These are phyloP conservation scores for Wickerhamomyces ciferrii DNA, from an alignment of 805 yeast species.

Conservation along the genomic window DNA sequence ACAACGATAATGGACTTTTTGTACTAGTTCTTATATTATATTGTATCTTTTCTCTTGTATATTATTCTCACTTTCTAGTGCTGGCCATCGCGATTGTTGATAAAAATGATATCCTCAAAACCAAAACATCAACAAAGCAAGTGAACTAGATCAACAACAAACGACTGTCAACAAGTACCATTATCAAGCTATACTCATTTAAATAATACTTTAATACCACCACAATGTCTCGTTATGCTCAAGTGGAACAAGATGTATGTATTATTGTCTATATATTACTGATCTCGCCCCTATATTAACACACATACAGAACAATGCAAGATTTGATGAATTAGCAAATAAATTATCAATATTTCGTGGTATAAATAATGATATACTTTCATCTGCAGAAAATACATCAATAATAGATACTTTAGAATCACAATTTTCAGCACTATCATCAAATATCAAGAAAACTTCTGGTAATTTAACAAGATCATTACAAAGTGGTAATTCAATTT, in stretches of 20 bases:
- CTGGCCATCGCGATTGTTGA: too few species aligned
- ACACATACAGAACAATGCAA: conserved; percentile 47
- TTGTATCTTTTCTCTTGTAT: too few species aligned
- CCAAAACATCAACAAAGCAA: too few species aligned
- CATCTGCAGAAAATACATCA: conserved; percentile 38
- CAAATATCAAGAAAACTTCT: conserved; percentile 47
- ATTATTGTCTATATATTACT: too few species aligned
- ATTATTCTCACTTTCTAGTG: too few species aligned
- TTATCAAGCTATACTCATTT: too few species aligned
- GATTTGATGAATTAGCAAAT: conserved; percentile 57
- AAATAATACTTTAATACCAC: too few species aligned
- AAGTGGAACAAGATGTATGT: conserved; percentile 21
- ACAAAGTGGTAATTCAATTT: conserved; percentile 51
- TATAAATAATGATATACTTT: conserved; percentile 64
- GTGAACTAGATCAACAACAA: too few species aligned
- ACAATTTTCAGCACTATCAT: conserved; percentile 44
- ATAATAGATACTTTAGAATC: conserved; percentile 25
- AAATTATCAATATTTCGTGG: conserved; percentile 60
- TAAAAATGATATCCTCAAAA: too few species aligned
- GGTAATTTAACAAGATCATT: conserved; percentile 49
- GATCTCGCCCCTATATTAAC: too few species aligned
- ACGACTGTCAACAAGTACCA: not conserved
- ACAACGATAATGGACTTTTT: too few species aligned
- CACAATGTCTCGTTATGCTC: conserved; percentile 23
- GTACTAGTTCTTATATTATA: too few species aligned